These are phyloP conservation scores for Crithidia sp. DNA, from an alignment of 208 protist species.

Conservation along the genomic window DNA sequence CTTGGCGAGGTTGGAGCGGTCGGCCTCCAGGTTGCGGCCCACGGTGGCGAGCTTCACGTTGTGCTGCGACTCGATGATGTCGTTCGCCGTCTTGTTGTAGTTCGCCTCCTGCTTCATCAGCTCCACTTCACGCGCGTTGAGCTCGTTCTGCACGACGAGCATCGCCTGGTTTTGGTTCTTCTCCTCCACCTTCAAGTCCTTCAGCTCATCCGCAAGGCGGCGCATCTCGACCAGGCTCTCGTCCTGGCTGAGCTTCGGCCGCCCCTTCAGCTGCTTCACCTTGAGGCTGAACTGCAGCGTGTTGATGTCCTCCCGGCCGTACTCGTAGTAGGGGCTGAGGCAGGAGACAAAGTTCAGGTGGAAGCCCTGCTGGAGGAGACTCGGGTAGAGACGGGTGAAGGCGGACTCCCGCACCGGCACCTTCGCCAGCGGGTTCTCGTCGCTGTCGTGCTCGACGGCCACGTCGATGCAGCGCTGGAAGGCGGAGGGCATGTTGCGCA, in stretches of 20 bases:
- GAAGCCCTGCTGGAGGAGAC: slow-evolving; percentile 78
- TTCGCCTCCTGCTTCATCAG: slow-evolving; percentile 86
- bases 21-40: slow-evolving; percentile 52
- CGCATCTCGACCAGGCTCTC: slow-evolving; percentile 83
- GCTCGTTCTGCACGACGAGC: slow-evolving; percentile 78
- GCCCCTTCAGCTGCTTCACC: slow-evolving; percentile 59
- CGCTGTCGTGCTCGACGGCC: slow-evolving; percentile 84
- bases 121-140: slow-evolving; percentile 85
- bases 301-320: slow-evolving; percentile 72
- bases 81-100: slow-evolving; percentile 51
- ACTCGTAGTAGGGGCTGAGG: slow-evolving; percentile 85
- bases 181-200: slow-evolving; percentile 69
- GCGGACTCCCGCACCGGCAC: slow-evolving; percentile 83
- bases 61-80: slow-evolving; percentile 42
- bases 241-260: slow-evolving; percentile 71
- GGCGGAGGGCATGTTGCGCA: slow-evolving; percentile 75
- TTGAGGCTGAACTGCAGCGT: slow-evolving; percentile 70
- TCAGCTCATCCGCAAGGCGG: slow-evolving; percentile 79
- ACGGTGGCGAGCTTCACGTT: slow-evolving; percentile 56
- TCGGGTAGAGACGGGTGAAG: slow-evolving; percentile 76
- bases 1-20: slow-evolving; percentile 38
- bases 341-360: slow-evolving; percentile 74
- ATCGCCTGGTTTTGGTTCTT: slow-evolving; percentile 68
- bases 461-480: slow-evolving; percentile 89
- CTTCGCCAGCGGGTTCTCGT: slow-evolving; percentile 84